phyloP scores from a whole-genome alignment of 257 asterid genomes.

The Rubia yunnanensis region DNA sequence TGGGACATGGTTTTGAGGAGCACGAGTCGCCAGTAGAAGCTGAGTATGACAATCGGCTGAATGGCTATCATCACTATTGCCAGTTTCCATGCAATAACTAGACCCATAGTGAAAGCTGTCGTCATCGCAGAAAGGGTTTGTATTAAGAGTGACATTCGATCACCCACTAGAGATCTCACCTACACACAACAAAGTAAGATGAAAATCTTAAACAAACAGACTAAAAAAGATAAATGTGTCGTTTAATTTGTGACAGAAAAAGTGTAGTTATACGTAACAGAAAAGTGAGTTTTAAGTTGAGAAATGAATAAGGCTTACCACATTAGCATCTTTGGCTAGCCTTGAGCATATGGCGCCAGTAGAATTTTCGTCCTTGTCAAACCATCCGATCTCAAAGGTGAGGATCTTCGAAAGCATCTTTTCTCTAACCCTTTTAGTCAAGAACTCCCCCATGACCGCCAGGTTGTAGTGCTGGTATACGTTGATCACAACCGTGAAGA shows the following conservation, averaged over 20 bases:
- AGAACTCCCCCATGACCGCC: conserved; percentile 84
- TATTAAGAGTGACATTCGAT: conserved; percentile 63
- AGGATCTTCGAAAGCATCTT: conserved; percentile 78
- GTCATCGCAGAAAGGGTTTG: conserved; percentile 66
- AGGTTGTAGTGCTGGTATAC: conserved; percentile 67
- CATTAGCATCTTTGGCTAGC: conserved; percentile 85
- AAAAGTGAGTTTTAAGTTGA: no score
- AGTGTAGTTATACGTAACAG: no score
- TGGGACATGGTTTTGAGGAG: conserved; percentile 63
- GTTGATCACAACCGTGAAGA: conserved; percentile 51
- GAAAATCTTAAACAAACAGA: background rate
- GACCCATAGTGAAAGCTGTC: conserved; percentile 73
- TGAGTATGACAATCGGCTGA: conserved; percentile 63
- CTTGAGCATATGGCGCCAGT: conserved; percentile 77
- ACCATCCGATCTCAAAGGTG: conserved; percentile 90
- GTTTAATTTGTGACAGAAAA: no score
- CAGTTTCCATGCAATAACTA: conserved; percentile 72
- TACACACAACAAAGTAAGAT: background rate
- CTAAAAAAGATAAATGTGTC: no score
- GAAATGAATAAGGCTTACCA: conserved; percentile 33
- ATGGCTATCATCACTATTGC: conserved; percentile 81
- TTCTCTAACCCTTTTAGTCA: conserved; percentile 78
- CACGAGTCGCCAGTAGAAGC: conserved; percentile 52
- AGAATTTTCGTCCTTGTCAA: conserved; percentile 68
- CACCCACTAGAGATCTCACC: conserved; percentile 91